phyloP scores from a whole-genome alignment of 495 filamentous ascomycete species.

The Cenococcum geophilum region DNA sequence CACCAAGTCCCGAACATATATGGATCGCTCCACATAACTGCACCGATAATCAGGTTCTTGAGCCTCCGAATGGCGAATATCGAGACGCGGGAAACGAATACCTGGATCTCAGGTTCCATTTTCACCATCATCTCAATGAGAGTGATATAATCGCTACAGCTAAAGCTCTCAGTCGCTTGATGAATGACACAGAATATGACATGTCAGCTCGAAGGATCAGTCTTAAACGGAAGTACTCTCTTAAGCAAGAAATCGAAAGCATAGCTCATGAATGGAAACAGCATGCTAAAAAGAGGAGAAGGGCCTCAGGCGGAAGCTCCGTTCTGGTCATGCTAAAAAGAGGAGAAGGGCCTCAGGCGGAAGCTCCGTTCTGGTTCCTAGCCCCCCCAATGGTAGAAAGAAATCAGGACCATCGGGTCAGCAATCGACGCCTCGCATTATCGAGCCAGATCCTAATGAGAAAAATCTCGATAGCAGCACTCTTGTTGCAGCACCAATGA shows the following conservation, averaged over 20 bases:
- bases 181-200: conserved; percentile 7
- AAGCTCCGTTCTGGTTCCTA: not conserved
- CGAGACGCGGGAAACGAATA: conserved; percentile 13
- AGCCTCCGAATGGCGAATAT: not conserved
- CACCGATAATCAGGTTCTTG: not conserved
- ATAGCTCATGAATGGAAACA: not conserved
- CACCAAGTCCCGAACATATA: not conserved
- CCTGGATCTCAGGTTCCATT: conserved; percentile 15
- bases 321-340: not conserved
- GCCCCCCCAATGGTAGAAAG: not conserved
- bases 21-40: conserved; percentile 7
- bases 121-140: conserved; percentile 3
- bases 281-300: not conserved
- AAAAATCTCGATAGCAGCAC: not conserved
- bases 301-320: not conserved
- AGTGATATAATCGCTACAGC: conserved; percentile 2
- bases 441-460: not conserved
- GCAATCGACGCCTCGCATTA: not conserved
- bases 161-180: conserved; percentile 6
- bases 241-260: not conserved
- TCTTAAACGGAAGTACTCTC: not conserved
- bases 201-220: not conserved
- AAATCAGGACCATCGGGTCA: not conserved
- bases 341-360: not conserved
- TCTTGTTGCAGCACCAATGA: too few relatives aligned